phyloP scores from a whole-genome alignment of 2,329 filamentous ascomycete genomes.

The Botrytis sinoallii region DNA sequence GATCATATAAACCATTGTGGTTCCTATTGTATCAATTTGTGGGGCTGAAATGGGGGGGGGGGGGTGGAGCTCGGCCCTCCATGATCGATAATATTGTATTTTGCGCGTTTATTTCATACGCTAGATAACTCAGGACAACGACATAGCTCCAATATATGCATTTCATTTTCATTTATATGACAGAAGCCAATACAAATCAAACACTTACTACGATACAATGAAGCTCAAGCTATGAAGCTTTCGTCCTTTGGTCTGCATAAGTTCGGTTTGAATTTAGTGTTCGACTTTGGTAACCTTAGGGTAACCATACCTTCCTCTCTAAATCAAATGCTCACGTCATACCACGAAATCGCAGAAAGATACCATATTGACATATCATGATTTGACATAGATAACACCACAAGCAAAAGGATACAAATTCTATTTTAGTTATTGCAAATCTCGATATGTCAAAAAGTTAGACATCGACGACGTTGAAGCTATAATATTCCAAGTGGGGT shows the following conservation, averaged over 20 bases:
- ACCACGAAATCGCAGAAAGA: neutral
- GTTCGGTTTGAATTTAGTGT: neutral
- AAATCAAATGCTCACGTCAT: neutral
- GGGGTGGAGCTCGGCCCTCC: too few species aligned
- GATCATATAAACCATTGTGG: neutral
- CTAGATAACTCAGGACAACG: neutral
- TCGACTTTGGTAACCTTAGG: neutral
- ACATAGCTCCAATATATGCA: neutral
- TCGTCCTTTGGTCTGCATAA: neutral
- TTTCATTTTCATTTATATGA: neutral
- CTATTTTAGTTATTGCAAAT: neutral
- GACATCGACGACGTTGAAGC: neutral
- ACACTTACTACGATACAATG: neutral
- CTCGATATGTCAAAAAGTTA: neutral
- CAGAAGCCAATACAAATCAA: neutral
- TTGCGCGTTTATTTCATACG: neutral
- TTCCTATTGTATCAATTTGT: neutral
- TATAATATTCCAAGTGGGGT: neutral
- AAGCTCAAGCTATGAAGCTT: neutral
- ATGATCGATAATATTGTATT: neutral
- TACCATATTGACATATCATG: neutral
- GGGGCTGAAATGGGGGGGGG: neutral
- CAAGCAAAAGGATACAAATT: accelerated
- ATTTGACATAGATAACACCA: neutral
- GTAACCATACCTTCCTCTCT: neutral